Base-by-base conservation (phyloP, 1,139 yeast species). In the Saccharomycopsis hybrid region DNA sequence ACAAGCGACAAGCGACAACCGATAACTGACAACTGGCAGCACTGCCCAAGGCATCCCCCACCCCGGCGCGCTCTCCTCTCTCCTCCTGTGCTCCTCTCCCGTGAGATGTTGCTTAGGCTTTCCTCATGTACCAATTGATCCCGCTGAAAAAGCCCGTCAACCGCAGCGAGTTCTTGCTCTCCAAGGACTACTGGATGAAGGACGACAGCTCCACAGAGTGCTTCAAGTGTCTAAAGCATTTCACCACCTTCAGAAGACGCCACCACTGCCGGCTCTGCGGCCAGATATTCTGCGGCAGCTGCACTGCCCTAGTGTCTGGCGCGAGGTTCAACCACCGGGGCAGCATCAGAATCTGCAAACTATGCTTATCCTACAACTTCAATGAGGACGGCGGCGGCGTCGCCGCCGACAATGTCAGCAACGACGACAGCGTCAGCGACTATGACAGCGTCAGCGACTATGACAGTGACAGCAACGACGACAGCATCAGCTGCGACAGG, bases 201-300 rank as follows among this genome's bases (percentile, higher is more conserved):
- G 95, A 87, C 65, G 86, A 87, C 45, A 84, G 84, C 60, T 92
- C 88, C 0, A 75, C 81, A 3, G 90, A 86, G 54, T 87, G 96
- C 60, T 79, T 85, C 55, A 75, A 82, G 39, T 87, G 96, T 61
- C 82, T 83, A 48, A 74, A 78, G 51, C 77, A 80, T 0, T 87
- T 87, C 62, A 78, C 86, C 7, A 73, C 83, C 0, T 90, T 89
- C 66, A 70, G 96, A 60, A 73, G 98, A 57, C 86, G 87, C 58
- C 98, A 92, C 63, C 98, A 92, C 65, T 92, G 98, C 62, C 72
- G 98, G 45, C 81, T 90, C 48, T 92, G 97, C 66, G 97, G 97
- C 2, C 96, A 90, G 63, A 90, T 92, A 41, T 92, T 89, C 61
- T 92, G 98, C 64, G 76, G 87, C 33, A 75, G 76, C 9, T 92